Conservation (phyloP, 169 alveolate genomes). For the Fabrea salina region DNA sequence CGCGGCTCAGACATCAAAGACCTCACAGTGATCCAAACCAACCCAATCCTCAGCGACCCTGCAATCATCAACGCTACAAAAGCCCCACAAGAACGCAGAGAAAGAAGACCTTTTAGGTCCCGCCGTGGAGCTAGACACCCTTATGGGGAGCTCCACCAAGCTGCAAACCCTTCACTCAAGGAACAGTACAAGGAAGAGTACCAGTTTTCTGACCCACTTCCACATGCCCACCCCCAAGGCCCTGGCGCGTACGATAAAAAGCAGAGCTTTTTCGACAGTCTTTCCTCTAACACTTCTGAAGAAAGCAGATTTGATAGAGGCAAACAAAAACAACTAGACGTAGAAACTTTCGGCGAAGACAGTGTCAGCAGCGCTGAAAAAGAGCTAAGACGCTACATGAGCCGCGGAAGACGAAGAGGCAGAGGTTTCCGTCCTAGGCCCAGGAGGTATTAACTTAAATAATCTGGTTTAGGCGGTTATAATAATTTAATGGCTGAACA, state of each 20-base stretch:
- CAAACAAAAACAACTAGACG: slow-evolving; percentile 67
- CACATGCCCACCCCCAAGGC: too few relatives aligned
- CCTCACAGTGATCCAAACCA: slow-evolving; percentile 34
- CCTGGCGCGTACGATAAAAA: slow-evolving; percentile 70
- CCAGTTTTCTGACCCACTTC: too few relatives aligned
- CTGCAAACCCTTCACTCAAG: not conserved
- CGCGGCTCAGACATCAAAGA: slow-evolving; percentile 43
- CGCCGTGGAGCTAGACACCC: not conserved
- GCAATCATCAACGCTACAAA: not conserved
- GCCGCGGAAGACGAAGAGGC: not conserved
- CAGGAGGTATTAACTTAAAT: too few relatives aligned
- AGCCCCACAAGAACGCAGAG: not conserved
- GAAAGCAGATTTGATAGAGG: slow-evolving; percentile 58
- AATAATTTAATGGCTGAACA: too few relatives aligned
- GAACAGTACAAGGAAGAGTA: slow-evolving; percentile 17
- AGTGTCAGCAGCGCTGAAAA: not conserved
- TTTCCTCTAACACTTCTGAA: slow-evolving; percentile 46
- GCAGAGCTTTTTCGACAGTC: slow-evolving; percentile 72
- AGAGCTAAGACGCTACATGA: not conserved
- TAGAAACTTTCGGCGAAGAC: slow-evolving; percentile 69
- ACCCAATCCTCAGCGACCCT: not conserved
- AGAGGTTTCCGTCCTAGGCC: not conserved
- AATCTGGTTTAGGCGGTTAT: too few relatives aligned
- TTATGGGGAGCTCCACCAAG: not conserved
- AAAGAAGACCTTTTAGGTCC: not conserved